Conservation (phyloP, 495 filamentous ascomycete genomes). For the Viridothelium virens region DNA sequence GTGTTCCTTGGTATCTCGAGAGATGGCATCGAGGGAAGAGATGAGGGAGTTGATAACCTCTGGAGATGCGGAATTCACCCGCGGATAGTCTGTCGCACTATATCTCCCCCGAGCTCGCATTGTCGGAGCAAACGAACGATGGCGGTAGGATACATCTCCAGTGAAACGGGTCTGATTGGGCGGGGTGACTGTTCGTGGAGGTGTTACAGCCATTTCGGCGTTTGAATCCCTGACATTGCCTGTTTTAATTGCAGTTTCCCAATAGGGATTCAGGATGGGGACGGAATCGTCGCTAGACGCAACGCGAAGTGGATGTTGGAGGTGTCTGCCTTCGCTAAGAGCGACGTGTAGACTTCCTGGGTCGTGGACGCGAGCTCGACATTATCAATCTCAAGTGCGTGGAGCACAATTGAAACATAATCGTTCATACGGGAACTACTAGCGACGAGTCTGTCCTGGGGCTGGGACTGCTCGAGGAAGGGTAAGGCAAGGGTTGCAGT, state of each 20-base stretch:
- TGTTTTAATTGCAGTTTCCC: not conserved
- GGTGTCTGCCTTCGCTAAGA: not conserved
- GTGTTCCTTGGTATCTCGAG: slow-evolving; percentile 61
- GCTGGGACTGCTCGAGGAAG: not conserved
- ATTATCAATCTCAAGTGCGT: not conserved
- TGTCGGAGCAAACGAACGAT: slow-evolving; percentile 2
- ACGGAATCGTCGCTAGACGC: not conserved
- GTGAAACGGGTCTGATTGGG: slow-evolving; percentile 5
- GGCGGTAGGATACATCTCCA: slow-evolving; percentile 10
- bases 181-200: slow-evolving; percentile 5
- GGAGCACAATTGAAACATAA: slow-evolving; percentile 10
- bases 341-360: not conserved
- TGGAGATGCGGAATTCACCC: slow-evolving; percentile 62
- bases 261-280: not conserved
- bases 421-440: slow-evolving; percentile 3
- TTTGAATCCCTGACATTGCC: slow-evolving; percentile 12
- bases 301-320: not conserved
- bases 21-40: slow-evolving; percentile 82
- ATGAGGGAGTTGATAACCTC: slow-evolving; percentile 93
- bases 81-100: slow-evolving; percentile 35
- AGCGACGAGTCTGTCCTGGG: slow-evolving; percentile 1
- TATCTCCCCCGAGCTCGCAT: slow-evolving; percentile 1
- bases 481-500: not conserved
- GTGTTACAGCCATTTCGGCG: slow-evolving; percentile 8
- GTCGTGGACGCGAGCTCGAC: not conserved